A percentile compares a stretch with the other conserved stretches of the same genome.
Conservation (phyloP, 371 early-diverging fungal genomes). For the Gilbertella persicaria region DNA sequence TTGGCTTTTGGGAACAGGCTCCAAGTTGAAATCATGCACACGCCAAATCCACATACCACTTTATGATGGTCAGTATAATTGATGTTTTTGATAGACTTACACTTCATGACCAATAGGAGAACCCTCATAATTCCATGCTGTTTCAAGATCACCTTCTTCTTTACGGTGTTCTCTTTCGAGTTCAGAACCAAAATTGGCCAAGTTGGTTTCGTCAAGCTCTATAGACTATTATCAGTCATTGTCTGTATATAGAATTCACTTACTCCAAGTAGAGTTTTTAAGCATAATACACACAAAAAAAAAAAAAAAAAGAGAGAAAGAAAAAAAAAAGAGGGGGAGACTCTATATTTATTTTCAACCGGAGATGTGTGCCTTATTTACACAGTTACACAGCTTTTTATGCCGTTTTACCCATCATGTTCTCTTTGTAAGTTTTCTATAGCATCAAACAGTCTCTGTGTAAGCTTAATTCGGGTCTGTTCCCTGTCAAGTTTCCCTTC, state of each 20-base stretch:
- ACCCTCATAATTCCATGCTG: slow-evolving; percentile 66
- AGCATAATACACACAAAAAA: slow-evolving; percentile 31
- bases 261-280: slow-evolving; percentile 57
- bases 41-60: slow-evolving; percentile 81
- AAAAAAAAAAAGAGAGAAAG: slow-evolving; percentile 5
- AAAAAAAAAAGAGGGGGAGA: slow-evolving; percentile 1
- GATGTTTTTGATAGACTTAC: slow-evolving; percentile 22
- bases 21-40: slow-evolving; percentile 77
- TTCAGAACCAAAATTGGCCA: slow-evolving; percentile 72
- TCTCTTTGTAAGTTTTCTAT: slow-evolving; percentile 45
- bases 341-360: not conserved
- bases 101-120: slow-evolving; percentile 51
- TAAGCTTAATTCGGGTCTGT: slow-evolving; percentile 61
- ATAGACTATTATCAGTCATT: not conserved
- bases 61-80: not conserved
- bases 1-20: slow-evolving; percentile 60
- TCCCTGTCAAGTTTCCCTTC: slow-evolving; percentile 48
- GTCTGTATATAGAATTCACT: not conserved
- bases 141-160: slow-evolving; percentile 69
- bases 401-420: slow-evolving; percentile 11
- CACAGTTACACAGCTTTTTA: too few species aligned
- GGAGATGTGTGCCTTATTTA: too few species aligned
- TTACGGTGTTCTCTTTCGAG: slow-evolving; percentile 74
- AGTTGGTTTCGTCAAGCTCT: slow-evolving; percentile 73
- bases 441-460: slow-evolving; percentile 54